These are phyloP conservation scores for Escovopsis sp. DNA, from an alignment of 2,329 filamentous ascomycete species.

Conservation along the genomic window DNA sequence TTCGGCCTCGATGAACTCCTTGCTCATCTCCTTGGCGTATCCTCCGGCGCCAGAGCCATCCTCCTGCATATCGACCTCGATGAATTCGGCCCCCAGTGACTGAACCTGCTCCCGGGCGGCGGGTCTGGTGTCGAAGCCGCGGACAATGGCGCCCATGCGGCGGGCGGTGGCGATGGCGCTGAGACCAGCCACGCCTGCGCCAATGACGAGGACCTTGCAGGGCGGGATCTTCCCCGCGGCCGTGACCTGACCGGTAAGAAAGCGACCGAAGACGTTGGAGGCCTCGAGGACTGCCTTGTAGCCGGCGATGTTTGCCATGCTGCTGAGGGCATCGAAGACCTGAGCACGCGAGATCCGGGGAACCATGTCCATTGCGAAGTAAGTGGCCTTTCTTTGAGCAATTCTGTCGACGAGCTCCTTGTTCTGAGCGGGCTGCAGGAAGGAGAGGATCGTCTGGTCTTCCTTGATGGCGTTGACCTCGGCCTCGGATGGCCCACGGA, in stretches of 20 bases:
- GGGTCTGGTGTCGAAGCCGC: constrained; percentile 82
- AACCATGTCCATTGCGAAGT: constrained; percentile 87
- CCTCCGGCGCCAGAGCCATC: constrained; percentile 74
- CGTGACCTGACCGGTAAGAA: constrained; percentile 78
- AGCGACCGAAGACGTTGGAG: constrained; percentile 77
- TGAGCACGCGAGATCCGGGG: constrained; percentile 81
- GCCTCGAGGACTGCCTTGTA: constrained; percentile 88
- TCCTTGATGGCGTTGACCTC: constrained; percentile 56
- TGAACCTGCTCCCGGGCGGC: constrained; percentile 81
- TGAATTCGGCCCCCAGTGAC: constrained; percentile 77
- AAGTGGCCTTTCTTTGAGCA: constrained; percentile 53
- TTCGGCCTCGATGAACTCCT: constrained; percentile 82
- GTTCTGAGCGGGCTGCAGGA: constrained; percentile 73
- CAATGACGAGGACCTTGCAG: constrained; percentile 80
- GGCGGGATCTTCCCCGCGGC: constrained; percentile 83
- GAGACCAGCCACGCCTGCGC: constrained; percentile 75
- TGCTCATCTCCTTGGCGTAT: constrained; percentile 89
- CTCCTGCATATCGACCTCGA: constrained; percentile 74
- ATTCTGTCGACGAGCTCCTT: constrained; percentile 59
- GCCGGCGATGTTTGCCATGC: constrained; percentile 88
- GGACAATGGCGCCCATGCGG: constrained; percentile 75
- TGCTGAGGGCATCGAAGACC: constrained; percentile 76
- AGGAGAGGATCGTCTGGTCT: constrained; percentile 64
- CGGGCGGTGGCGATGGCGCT: constrained; percentile 79
- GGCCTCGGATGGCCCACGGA: constrained; percentile 55